A percentile compares a stretch with the other conserved stretches of the same genome.
phyloP scores from a whole-genome alignment of 192 early-diverging fungal species.

The Entophlyctis luteolus region DNA sequence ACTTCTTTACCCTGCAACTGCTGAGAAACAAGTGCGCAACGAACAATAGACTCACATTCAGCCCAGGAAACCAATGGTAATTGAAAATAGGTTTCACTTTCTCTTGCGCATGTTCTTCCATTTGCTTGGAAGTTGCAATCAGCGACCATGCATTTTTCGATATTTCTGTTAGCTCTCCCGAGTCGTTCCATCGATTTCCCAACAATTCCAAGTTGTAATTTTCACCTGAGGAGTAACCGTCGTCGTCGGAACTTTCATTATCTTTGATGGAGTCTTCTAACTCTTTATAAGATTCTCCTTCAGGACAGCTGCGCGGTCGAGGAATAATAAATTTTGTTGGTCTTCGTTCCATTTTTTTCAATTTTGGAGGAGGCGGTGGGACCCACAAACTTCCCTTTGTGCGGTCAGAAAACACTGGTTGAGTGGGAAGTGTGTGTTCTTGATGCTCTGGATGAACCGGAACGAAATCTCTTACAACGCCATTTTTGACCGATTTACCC shows the following conservation, averaged over 20 bases:
- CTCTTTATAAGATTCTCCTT: neutral
- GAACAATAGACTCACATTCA: slow-evolving; percentile 31
- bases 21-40: neutral
- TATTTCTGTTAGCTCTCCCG: neutral
- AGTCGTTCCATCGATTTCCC: neutral
- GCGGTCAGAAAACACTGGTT: slow-evolving; percentile 11
- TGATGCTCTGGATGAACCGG: neutral
- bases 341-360: slow-evolving; percentile 7
- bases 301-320: neutral
- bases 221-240: neutral
- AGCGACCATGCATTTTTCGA: slow-evolving; percentile 23
- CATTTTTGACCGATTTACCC: slow-evolving; percentile 5
- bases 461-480: slow-evolving; percentile 13
- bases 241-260: slow-evolving; percentile 2
- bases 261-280: neutral
- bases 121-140: slow-evolving; percentile 16
- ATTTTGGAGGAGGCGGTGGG: neutral
- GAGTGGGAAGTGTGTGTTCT: neutral
- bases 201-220: neutral
- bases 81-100: slow-evolving; percentile 31
- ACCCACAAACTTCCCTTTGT: slow-evolving; percentile 8
- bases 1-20: slow-evolving; percentile 30
- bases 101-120: neutral
- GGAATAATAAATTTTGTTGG: neutral
- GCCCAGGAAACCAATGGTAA: slow-evolving; percentile 44